Evolutionary conservation across 108 stramenopile genomes (phyloP).

Genomic region (Stephanodiscus triporus): DNA sequence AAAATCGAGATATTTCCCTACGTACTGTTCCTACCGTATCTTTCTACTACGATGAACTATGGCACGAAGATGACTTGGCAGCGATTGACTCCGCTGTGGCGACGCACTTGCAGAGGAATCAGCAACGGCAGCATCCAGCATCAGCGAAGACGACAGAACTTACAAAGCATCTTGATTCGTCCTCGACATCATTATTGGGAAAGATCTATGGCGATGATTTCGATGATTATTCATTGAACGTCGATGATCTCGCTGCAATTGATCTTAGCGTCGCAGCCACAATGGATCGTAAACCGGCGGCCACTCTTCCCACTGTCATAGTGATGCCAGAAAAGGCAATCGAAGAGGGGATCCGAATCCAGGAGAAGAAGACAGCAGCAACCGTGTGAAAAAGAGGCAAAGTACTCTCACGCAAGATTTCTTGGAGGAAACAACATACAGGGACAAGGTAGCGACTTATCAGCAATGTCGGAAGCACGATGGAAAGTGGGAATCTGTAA

Average conservation of each 20-base stretch:
- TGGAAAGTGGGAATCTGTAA: background rate
- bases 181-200: background rate
- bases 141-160: background rate
- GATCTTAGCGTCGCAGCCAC: constrained; percentile 9
- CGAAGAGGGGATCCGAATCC: no score
- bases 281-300: no score
- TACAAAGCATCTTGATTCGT: background rate
- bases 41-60: constrained; percentile 47
- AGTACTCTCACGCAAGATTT: background rate
- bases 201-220: background rate
- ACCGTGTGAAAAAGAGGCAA: background rate
- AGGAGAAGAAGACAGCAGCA: no score
- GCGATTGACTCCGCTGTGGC: constrained; percentile 48
- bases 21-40: no score
- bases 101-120: background rate
- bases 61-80: constrained; percentile 55
- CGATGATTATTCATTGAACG: constrained; percentile 37
- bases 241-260: constrained; percentile 23
- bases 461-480: background rate
- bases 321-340: no score
- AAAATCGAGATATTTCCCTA: no score
- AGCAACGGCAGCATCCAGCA: background rate
- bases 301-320: no score
- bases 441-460: background rate
- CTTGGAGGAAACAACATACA: background rate